These are phyloP conservation scores for Radiomyces spectabilis DNA, from an alignment of 192 early-diverging fungal genomes.

Conservation along the genomic window DNA sequence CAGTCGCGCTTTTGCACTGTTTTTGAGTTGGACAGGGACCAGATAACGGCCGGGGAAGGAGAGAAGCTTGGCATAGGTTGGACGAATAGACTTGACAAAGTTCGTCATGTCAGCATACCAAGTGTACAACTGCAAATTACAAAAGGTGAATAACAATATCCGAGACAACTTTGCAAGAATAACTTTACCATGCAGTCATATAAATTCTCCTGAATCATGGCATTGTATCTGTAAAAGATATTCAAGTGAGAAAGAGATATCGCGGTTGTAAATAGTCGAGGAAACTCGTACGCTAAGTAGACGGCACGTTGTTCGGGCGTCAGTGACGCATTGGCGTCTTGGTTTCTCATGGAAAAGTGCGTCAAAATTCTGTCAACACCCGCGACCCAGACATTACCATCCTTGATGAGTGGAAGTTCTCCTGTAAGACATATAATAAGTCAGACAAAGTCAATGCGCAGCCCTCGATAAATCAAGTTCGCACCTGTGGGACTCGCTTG, in stretches of 20 bases:
- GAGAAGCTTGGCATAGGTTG: conserved; percentile 62
- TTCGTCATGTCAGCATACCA: conserved; percentile 83
- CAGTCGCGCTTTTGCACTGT: conserved; percentile 60
- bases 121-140: conserved; percentile 48
- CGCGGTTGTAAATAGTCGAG: background rate
- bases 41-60: conserved; percentile 61
- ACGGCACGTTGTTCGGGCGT: conserved; percentile 40
- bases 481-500: conserved; percentile 60
- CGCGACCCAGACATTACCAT: conserved; percentile 45
- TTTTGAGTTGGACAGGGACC: conserved; percentile 66
- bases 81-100: conserved; percentile 66
- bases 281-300: conserved; percentile 37
- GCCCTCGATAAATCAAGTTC: too few relatives aligned
- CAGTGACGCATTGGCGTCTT: conserved; percentile 36
- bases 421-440: conserved; percentile 31
- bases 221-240: conserved; percentile 41
- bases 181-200: conserved; percentile 59
- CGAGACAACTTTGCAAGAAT: background rate
- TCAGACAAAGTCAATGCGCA: too few relatives aligned
- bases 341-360: conserved; percentile 35
- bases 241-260: background rate
- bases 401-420: conserved; percentile 62
- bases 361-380: conserved; percentile 42
- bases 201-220: conserved; percentile 72
- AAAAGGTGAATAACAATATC: background rate